Evolutionary conservation across 2,329 filamentous ascomycete genomes (phyloP).

Genomic region (Colletotrichum sp.): DNA sequence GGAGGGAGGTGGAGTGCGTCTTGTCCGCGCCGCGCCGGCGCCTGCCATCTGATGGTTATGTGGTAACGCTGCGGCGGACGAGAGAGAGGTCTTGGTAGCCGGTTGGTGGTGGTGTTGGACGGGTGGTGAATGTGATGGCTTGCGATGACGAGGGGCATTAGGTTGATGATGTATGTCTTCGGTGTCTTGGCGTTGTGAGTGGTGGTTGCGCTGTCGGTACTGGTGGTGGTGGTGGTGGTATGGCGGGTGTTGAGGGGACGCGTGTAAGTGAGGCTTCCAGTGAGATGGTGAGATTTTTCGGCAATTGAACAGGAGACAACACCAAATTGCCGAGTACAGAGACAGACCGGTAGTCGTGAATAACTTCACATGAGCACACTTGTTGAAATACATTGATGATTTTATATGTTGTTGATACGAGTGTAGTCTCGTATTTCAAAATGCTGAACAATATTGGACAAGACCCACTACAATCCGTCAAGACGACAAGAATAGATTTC

Average conservation of each 20-base stretch:
- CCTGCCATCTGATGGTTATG: background rate
- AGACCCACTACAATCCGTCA: background rate
- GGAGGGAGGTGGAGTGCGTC: background rate
- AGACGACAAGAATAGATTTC: background rate
- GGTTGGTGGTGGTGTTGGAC: background rate
- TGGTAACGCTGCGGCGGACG: background rate
- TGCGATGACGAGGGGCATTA: background rate
- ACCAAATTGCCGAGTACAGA: background rate
- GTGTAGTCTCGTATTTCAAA: too few species aligned
- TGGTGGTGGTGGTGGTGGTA: background rate
- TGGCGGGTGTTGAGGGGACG: background rate
- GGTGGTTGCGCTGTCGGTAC: background rate
- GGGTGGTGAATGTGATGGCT: background rate
- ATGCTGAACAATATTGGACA: rapidly evolving
- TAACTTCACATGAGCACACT: background rate
- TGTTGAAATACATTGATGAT: too few species aligned
- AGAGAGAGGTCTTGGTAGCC: background rate
- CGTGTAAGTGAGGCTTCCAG: background rate
- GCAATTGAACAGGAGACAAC: background rate
- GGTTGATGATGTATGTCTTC: background rate
- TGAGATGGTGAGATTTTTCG: background rate
- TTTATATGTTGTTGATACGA: too few species aligned
- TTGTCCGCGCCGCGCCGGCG: background rate
- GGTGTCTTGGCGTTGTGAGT: background rate
- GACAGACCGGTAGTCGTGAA: background rate